Base-by-base conservation (phyloP, 352 stramenopile species). In the Aphanomyces invadans region DNA sequence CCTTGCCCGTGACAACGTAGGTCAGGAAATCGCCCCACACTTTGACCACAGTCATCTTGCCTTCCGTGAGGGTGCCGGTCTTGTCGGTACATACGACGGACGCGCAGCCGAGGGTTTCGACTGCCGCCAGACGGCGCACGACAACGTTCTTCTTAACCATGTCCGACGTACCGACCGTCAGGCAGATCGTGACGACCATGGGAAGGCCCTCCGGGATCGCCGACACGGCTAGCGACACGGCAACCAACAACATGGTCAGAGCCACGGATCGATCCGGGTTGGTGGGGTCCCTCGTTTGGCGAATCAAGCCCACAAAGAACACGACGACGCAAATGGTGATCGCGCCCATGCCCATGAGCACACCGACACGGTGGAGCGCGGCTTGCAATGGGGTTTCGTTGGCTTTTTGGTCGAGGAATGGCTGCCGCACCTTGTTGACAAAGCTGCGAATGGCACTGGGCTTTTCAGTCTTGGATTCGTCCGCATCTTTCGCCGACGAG, bases 81-180 rank as follows among this genome's bases (percentile, higher is more conserved):
- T 96, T 96, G 73, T 97, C 90, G 2, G 81, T 93, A 75, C 87
- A 97, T 70, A 97, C 97, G 70, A 78, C 88, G 19, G 78, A 88
- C 11, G 84, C 90, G 17, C 76, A 88, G 15, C 87, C 87, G 0
- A 96, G 68, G 10, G 86, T 96, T 71, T 96, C 85, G 17, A 95
- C 79, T 55, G 73, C 78, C 70, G 91, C 74, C 17, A 95, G 71
- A 59, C 91, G 91, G 73, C 93, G 93, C 31, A 96, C 85, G 4
- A 96, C 73, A 60, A 92, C 80, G 15, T 81, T 85, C 51, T 86
- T 85, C 29, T 74, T 73, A 7, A 72, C 72, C 83, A 92, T 91
- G 17, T 80, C 69, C 52, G 86, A 78, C 3, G 85, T 87, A 9
- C 83, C 86, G 4, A 95, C 65, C 55, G 83, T 87, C 17, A 96